Conservation (phyloP, 2,329 filamentous ascomycete species). For the Cylindrodendrum hubeiense region DNA sequence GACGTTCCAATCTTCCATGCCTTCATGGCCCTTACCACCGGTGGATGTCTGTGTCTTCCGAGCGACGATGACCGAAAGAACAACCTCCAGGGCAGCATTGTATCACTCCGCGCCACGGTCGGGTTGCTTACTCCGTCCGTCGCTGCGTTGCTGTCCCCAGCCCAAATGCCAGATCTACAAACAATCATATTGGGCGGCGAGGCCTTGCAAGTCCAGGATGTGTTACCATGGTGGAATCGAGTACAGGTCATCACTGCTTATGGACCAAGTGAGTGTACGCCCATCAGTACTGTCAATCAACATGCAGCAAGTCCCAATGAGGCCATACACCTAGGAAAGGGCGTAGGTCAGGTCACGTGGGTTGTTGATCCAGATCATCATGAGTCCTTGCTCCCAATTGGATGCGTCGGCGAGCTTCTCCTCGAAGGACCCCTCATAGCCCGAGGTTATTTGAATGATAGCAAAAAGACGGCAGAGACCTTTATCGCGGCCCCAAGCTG, state of each 20-base stretch:
- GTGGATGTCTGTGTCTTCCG: conserved; percentile 27
- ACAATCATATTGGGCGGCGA: conserved; percentile 5
- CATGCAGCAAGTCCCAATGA: neutral
- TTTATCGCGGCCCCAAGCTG: conserved; percentile 65
- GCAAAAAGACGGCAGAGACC: conserved; percentile 54
- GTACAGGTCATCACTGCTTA: conserved; percentile 29
- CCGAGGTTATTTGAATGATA: conserved; percentile 66
- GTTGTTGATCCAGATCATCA: conserved; percentile 55
- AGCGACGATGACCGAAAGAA: conserved; percentile 17
- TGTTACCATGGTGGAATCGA: conserved; percentile 22
- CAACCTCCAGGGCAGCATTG: conserved; percentile 24
- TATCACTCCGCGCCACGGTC: conserved; percentile 18
- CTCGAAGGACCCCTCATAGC: conserved; percentile 65
- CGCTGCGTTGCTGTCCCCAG: conserved; percentile 12
- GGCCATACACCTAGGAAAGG: conserved; percentile 52
- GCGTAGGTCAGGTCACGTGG: conserved; percentile 53
- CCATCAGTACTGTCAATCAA: neutral
- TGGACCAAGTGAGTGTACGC: conserved; percentile 32
- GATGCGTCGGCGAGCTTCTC: conserved; percentile 58
- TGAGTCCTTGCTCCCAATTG: conserved; percentile 54
- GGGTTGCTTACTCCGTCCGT: conserved; percentile 22
- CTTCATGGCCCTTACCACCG: conserved; percentile 14
- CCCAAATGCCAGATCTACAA: conserved; percentile 1
- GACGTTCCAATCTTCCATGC: conserved; percentile 23
- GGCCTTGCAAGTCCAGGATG: neutral